Conservation (phyloP, 768 basidiomycete genomes). For the Suillus clintonianus region DNA sequence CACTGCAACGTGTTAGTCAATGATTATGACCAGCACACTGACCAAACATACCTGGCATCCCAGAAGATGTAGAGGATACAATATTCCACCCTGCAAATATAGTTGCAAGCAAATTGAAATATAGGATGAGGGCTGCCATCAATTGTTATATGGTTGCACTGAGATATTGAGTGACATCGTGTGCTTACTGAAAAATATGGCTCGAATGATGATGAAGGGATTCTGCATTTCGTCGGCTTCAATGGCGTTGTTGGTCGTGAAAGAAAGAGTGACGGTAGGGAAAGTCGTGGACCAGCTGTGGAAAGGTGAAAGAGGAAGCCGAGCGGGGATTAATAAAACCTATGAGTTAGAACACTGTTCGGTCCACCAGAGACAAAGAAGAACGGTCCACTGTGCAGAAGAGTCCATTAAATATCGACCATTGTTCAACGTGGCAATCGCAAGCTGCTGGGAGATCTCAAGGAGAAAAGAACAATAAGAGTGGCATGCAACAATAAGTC, state of each 20-base stretch:
- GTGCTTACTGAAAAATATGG: constrained; percentile 56
- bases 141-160: constrained; percentile 1
- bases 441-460: background rate
- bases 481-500: constrained; percentile 16
- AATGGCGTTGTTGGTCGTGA: constrained; percentile 16
- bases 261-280: constrained; percentile 5
- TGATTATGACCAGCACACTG: background rate
- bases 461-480: constrained; percentile 22
- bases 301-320: background rate
- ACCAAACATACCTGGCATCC: constrained; percentile 37
- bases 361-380: constrained; percentile 25
- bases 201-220: constrained; percentile 57
- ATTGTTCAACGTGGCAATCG: constrained; percentile 11
- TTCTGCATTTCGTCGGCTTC: constrained; percentile 40
- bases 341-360: constrained; percentile 9
- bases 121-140: constrained; percentile 41
- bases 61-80: constrained; percentile 35
- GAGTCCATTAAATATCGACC: constrained; percentile 14
- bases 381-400: background rate
- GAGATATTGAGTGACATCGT: background rate
- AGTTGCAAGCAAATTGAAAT: constrained; percentile 52
- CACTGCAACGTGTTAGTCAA: constrained; percentile 29
- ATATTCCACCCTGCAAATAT: constrained; percentile 64
- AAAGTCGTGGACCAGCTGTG: background rate
- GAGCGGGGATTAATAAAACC: background rate